phyloP scores from a whole-genome alignment of 768 basidiomycete genomes.

The Leucosporidium yakuticum region DNA sequence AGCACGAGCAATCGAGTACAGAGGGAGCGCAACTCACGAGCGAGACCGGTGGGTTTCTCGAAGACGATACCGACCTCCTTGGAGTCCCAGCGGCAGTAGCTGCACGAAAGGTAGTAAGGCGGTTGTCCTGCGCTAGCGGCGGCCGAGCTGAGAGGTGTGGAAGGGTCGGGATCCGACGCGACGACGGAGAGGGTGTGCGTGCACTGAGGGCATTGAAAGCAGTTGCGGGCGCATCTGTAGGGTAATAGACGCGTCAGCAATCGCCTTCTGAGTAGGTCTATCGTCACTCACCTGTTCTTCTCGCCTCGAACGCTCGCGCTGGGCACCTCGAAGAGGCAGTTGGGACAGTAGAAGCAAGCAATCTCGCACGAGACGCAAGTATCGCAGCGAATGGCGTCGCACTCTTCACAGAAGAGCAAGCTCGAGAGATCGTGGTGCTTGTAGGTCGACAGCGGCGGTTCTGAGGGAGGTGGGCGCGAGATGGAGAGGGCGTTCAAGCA shows the following conservation, averaged over 20 bases:
- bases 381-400: constrained; percentile 89
- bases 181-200: constrained; percentile 82
- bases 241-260: background rate
- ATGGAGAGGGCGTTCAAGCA: constrained; percentile 49
- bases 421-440: constrained; percentile 76
- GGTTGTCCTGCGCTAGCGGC: constrained; percentile 60
- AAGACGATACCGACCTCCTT: constrained; percentile 84
- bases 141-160: constrained; percentile 18
- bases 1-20: background rate
- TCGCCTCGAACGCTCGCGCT: constrained; percentile 97
- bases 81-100: constrained; percentile 92
- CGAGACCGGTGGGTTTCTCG: constrained; percentile 92
- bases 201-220: constrained; percentile 93
- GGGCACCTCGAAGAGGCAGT: constrained; percentile 96
- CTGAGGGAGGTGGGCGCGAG: constrained; percentile 61
- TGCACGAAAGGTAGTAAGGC: constrained; percentile 85
- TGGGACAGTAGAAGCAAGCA: constrained; percentile 95
- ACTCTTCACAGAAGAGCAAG: constrained; percentile 97
- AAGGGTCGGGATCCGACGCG: constrained; percentile 59
- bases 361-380: constrained; percentile 88
- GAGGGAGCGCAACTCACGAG: constrained; percentile 53
- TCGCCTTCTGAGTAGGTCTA: background rate
- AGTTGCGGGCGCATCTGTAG: constrained; percentile 88
- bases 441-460: constrained; percentile 63
- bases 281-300: constrained; percentile 69